Evolutionary conservation across 441 rosid genomes (phyloP), one percentile per base, ranked within the genome.

Genomic region (Brassica balearica): DNA sequence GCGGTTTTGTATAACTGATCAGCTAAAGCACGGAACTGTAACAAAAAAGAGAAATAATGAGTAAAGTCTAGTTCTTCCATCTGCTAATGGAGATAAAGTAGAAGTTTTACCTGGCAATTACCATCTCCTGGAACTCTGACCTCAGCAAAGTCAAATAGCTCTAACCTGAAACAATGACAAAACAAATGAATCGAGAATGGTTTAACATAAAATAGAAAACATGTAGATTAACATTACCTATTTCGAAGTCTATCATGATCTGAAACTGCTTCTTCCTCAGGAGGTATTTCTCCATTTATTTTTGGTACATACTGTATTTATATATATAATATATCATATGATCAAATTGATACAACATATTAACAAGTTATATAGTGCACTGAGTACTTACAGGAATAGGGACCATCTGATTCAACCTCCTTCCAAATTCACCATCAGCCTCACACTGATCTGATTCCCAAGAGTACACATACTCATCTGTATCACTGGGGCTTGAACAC

Each of bases 1-100:
- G 96, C 87, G 10, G 91, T 82, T 55, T 69, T 69, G 77, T 85
- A 82, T 10, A 91, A 82, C 74, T 94, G 97, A 87, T 91, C 91
- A 60, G 98, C 87, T 61, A 94, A 85, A 71, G 98, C 97, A 71
- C 91, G 96, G 71, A 94, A 94, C 98, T 55, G 60, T 14, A 14
- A 53, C 0, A 14, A 53, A 2, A 51, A 51, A 14, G 19, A 51
- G 55, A 7, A 55, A 7, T 2, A 22, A 55, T 55, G 60, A 15
- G 60, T 55, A 17, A 17, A 55, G 60, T 55, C 0, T 15, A 2
- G 22, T 17, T 55, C 60, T 55, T 55, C 11, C 0, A 17, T 53
- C 10, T 53, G 59, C 10, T 15, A 15, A 53, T 1, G 4, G 11
- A 17, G 23, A 55, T 55, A 11, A 55, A 55, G 22, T 55, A 2